Conservation (phyloP, 2,329 filamentous ascomycete genomes). For the Arthrocladium fulminans region DNA sequence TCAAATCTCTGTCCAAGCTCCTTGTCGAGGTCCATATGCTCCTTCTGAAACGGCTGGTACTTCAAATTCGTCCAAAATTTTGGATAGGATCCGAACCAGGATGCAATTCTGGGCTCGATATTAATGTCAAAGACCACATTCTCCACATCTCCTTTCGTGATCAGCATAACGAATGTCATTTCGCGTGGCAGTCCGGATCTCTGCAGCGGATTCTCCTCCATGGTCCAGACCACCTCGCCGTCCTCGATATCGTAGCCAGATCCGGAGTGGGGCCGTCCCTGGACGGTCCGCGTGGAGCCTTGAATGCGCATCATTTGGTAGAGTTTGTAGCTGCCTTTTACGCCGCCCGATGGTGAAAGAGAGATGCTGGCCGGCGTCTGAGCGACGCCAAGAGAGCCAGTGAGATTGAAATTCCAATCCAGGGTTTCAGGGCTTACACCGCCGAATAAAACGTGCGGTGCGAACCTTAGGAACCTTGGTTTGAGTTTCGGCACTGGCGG, state of each 20-base stretch:
- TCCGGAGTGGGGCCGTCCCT: slow-evolving; percentile 20
- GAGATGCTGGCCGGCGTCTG: slow-evolving; percentile 36
- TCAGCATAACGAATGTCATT: slow-evolving; percentile 44
- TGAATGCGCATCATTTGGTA: slow-evolving; percentile 45
- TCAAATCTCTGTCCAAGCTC: slow-evolving; percentile 39
- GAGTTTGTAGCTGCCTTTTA: slow-evolving; percentile 35
- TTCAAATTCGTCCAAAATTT: slow-evolving; percentile 31
- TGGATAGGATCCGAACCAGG: slow-evolving; percentile 35
- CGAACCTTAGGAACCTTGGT: slow-evolving; percentile 41
- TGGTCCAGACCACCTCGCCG: slow-evolving; percentile 41
- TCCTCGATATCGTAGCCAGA: slow-evolving; percentile 34
- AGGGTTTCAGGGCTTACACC: slow-evolving; percentile 40
- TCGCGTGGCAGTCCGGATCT: slow-evolving; percentile 42
- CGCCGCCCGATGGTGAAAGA: slow-evolving; percentile 34
- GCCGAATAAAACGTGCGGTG: slow-evolving; percentile 42
- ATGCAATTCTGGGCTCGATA: slow-evolving; percentile 35
- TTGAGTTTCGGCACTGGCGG: slow-evolving; percentile 18
- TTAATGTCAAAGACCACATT: slow-evolving; percentile 35
- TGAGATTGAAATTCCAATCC: slow-evolving; percentile 41
- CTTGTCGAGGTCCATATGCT: slow-evolving; percentile 32
- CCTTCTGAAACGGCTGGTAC: slow-evolving; percentile 32
- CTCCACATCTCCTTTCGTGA: slow-evolving; percentile 37
- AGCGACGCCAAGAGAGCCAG: slow-evolving; percentile 39
- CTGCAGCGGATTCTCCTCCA: slow-evolving; percentile 43
- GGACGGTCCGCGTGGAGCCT: slow-evolving; percentile 35